Evolutionary conservation across 2,329 filamentous ascomycete genomes (phyloP).

Genomic region (Phyllachora maydis): DNA sequence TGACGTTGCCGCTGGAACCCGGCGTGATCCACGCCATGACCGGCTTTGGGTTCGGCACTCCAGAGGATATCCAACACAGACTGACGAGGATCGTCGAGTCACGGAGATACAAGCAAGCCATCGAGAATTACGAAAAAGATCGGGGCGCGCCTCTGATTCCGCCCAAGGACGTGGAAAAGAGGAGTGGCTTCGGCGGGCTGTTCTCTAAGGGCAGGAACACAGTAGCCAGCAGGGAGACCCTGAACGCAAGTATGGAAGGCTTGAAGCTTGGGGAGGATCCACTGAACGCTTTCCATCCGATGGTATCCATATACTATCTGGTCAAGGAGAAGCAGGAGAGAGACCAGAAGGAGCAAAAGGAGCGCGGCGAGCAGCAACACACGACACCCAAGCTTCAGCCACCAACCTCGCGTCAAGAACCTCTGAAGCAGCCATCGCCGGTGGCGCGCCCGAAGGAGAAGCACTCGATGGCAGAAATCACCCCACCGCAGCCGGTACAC

Average conservation of each 20-base stretch:
- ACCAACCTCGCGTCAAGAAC: slow-evolving; percentile 7
- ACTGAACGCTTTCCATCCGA: slow-evolving; percentile 77
- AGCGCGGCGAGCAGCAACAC: slow-evolving; percentile 17
- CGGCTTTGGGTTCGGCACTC: slow-evolving; percentile 86
- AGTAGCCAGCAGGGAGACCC: slow-evolving; percentile 68
- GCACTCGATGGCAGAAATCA: slow-evolving; percentile 46
- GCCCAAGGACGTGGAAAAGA: slow-evolving; percentile 54
- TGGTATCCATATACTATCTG: slow-evolving; percentile 87
- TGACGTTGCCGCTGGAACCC: slow-evolving; percentile 66
- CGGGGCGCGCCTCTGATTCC: slow-evolving; percentile 36
- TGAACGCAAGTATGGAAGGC: slow-evolving; percentile 58
- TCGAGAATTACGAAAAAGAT: slow-evolving; percentile 50
- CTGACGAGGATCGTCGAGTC: slow-evolving; percentile 77
- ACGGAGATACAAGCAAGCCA: slow-evolving; percentile 76
- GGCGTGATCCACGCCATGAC: slow-evolving; percentile 86
- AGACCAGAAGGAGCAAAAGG: too few relatives aligned
- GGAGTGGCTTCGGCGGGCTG: slow-evolving; percentile 69
- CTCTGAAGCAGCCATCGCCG: slow-evolving; percentile 4
- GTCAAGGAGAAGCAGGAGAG: slow-evolving; percentile 88
- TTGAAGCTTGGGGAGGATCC: slow-evolving; percentile 70
- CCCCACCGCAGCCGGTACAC: slow-evolving; percentile 67
- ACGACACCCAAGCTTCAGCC: slow-evolving; percentile 6
- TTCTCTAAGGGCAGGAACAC: slow-evolving; percentile 95
- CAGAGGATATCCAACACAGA: slow-evolving; percentile 65
- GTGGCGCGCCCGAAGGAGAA: slow-evolving; percentile 14